Evolutionary conservation across 345 rosid species (phyloP).

Genomic region (Hypericum perforatum): DNA sequence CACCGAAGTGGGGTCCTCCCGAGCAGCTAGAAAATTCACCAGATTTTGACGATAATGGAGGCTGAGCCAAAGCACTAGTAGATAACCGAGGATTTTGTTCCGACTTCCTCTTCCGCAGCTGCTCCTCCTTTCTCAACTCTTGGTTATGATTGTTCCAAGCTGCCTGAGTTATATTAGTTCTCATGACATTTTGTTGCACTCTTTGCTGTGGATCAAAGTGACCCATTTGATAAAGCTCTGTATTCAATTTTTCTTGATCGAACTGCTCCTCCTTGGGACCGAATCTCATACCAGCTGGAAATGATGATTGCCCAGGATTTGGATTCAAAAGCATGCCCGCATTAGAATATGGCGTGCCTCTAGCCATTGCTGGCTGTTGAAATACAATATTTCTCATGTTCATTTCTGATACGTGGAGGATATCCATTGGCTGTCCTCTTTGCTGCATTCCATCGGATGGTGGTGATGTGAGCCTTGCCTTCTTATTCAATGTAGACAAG

Average conservation of each 20-base stretch:
- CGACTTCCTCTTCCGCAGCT: conserved; percentile 55
- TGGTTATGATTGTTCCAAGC: conserved; percentile 67
- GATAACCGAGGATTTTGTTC: conserved; percentile 85
- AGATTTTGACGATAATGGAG: conserved; percentile 90
- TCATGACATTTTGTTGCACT: conserved; percentile 43
- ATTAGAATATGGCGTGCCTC: conserved; percentile 56
- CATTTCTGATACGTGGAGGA: conserved; percentile 49
- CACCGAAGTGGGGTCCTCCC: conserved; percentile 60
- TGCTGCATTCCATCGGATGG: conserved; percentile 62
- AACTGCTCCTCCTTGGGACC: conserved; percentile 66
- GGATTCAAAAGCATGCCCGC: conserved; percentile 46
- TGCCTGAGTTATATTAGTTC: conserved; percentile 49
- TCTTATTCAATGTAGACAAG: conserved; percentile 51
- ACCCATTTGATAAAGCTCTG: conserved; percentile 32
- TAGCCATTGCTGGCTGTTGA: conserved; percentile 45
- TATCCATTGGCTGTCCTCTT: conserved; percentile 45
- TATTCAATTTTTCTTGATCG: conserved; percentile 54
- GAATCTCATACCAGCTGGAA: conserved; percentile 50
- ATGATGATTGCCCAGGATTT: conserved; percentile 45
- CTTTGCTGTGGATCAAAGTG: conserved; percentile 53
- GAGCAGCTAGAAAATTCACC: conserved; percentile 95
- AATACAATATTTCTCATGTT: conserved; percentile 55
- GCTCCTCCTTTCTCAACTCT: conserved; percentile 72
- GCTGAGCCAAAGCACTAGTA: conserved; percentile 66
- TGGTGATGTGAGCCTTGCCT: conserved; percentile 37